Evolutionary conservation across 768 basidiomycete species (phyloP), one percentile per base, ranked within the genome.

Genomic region (Kwoniella sp.): DNA sequence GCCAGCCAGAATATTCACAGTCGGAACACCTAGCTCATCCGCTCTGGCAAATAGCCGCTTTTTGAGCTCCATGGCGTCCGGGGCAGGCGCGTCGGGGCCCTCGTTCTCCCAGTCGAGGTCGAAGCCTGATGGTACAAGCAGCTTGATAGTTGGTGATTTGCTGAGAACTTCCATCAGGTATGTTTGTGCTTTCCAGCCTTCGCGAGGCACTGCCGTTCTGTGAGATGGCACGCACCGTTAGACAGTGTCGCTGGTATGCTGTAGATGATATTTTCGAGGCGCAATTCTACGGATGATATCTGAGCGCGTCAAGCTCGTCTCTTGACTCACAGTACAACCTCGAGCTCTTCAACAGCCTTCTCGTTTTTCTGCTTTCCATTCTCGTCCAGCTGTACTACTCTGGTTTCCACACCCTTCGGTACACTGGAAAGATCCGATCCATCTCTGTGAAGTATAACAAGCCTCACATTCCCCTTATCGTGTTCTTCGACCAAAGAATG

Each of bases 71-170:
- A 68, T 36, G 1, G 19, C n/a, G 10, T 57, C 36, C 10, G 55
- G 36, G 5, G 27, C 52, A 13, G 55, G 57, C 7, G 17, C 48
- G 12, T 52, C 33, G 12, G 25, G 27, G 29, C 62, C 61, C 21
- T 67, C 44, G 21, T 52, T 27, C 15, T 51, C 55, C 66, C 66
- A 68, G 27, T 36, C 30, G 12, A 56, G 30, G 17, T 60, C 66
- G 26, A 55, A 68, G 19, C 57, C 62, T 19, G 66, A 63, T 13
- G 57, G 61, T 12, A 68, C 52, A 33, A 68, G 60, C 2, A 48
- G 36, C 50, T 63, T 61, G 48, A 49, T 49, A 5, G 48, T 49
- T 10, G 48, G 25, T 24, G 48, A 49, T 10, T 49, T 9, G 48
- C 22, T 26, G 2, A 49, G 48, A 2, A 26, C 48, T 10, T 49